Conservation (phyloP, 164 flowering plant species). For the Piper longum region DNA sequence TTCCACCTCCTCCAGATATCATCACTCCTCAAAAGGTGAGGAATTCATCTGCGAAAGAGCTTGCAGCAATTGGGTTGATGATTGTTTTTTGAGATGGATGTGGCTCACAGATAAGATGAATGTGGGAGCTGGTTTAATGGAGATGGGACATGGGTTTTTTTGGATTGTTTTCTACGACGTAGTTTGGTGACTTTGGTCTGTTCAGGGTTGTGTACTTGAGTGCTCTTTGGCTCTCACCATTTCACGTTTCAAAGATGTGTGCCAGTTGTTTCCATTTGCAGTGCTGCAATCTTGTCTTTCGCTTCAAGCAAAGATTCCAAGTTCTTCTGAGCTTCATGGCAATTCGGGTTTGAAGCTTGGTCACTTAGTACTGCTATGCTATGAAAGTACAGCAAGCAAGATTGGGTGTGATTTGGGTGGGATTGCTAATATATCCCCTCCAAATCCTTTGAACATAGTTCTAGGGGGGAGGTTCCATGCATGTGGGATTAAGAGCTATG, state of each 20-base stretch:
- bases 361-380: not conserved
- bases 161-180: not conserved
- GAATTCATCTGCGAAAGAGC: not conserved
- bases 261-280: too few relatives aligned
- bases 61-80: not conserved
- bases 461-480: slow-evolving; percentile 91
- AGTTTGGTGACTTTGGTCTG: too few relatives aligned
- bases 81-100: not conserved
- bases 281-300: too few relatives aligned
- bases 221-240: not conserved
- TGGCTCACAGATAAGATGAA: not conserved
- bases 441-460: slow-evolving; percentile 42
- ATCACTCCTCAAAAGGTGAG: not conserved
- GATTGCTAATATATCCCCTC: slow-evolving; percentile 49
- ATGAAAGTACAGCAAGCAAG: too few relatives aligned
- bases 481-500: slow-evolving; percentile 63
- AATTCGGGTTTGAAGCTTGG: not conserved
- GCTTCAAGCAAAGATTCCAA: not conserved
- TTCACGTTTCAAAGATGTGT: not conserved
- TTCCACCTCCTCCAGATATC: not conserved
- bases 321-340: not conserved
- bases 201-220: not conserved
- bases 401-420: slow-evolving; percentile 25
- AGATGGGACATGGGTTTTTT: not conserved
- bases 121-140: not conserved